Evolutionary conservation across 2,329 filamentous ascomycete genomes (phyloP).

Genomic region (Stagonosporopsis chrysanthemi): DNA sequence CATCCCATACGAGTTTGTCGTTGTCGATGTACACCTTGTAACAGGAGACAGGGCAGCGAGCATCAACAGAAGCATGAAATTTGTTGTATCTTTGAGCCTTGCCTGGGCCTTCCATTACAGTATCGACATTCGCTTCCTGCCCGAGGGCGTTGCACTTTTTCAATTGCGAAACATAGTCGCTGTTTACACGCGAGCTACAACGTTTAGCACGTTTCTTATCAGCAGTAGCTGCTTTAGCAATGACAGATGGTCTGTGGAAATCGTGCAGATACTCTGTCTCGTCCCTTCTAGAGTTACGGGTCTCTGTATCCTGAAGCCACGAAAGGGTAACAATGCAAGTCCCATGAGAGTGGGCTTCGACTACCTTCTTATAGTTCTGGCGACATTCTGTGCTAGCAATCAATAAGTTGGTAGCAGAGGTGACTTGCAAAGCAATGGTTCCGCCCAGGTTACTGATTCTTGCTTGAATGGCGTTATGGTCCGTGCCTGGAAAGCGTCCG

Average conservation of each 20-base stretch:
- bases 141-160: conserved; percentile 36
- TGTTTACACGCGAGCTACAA: no score
- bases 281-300: no score
- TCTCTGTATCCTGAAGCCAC: no score
- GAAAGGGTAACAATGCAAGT: no score
- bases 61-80: conserved; percentile 58
- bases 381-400: no score
- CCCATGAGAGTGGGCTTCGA: conserved; percentile 57
- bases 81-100: conserved; percentile 54
- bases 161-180: no score
- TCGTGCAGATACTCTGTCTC: no score
- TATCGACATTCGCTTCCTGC: conserved; percentile 23
- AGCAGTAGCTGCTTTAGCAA: no score
- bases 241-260: no score
- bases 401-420: conserved; percentile 62
- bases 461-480: conserved; percentile 60
- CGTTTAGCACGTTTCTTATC: no score
- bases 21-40: conserved; percentile 70
- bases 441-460: conserved; percentile 61
- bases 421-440: conserved; percentile 57
- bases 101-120: conserved; percentile 51
- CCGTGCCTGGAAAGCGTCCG: conserved; percentile 65
- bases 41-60: conserved; percentile 45
- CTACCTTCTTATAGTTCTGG: no score
- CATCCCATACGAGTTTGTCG: conserved; percentile 75